Base-by-base conservation (phyloP, 192 early-diverging fungal genomes). In the Entrophospora sp. region DNA sequence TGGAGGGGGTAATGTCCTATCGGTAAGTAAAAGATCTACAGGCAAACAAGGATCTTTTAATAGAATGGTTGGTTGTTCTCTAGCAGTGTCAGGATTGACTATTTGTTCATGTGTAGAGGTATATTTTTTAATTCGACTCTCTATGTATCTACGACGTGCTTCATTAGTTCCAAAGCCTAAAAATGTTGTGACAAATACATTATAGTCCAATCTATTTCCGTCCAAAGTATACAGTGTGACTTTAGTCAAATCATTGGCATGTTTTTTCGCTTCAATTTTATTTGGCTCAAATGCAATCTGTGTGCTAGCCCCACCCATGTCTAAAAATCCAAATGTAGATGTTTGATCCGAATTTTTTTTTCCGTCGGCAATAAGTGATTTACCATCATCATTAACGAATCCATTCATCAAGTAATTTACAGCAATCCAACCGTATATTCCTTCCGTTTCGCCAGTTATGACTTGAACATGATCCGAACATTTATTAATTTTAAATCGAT, bases 261-360 rank as follows among this genome's bases (percentile, higher is more conserved):
- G 90, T 14, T 77, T 67, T 36, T 71, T 58, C 4, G 83, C 83
- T 43, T 87, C 80, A 12, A 73, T 46, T 7, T 71, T 74, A 13
- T 87, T 77, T 2, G 96, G 94, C 68, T 93, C 90, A 81, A 97
- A 99, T 0, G 94, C 93, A 68, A 99, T 98, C 75, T 99, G 97
- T 12, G 93, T 85, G 31, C 88, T 91, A 13, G 93, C 93, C 0
- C 93, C 93, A 44, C 95, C 96, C 94, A 99, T 95, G 66, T 99
- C 97, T 61, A 99, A 67, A 63, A 98, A 93, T 0, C 91, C 91
- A 68, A 85, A 86, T 0, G 91, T 91, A 5, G 70, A 70, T 22
- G 70, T 72, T 55, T 81, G 64, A n/a, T n/a, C n/a, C n/a, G n/a
- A n/a, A n/a, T n/a, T n/a, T 37, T 64, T 64, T n/a, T 8, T 32